Evolutionary conservation across 257 asterid species (phyloP).

Genomic region (Fraxinus americana): DNA sequence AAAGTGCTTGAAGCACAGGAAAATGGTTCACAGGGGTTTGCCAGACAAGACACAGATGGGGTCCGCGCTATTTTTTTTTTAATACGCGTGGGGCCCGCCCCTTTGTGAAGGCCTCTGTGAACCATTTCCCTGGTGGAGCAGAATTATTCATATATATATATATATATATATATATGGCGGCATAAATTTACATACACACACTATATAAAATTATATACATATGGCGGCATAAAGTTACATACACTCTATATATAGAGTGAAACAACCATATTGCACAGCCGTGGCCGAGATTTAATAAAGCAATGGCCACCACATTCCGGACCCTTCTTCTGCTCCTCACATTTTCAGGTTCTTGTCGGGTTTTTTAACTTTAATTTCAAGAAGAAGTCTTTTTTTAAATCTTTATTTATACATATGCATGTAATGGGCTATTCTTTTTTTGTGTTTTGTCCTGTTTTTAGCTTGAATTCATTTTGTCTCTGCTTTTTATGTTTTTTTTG

Average conservation of each 20-base stretch:
- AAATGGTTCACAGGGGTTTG: too few species aligned
- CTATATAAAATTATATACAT: neutral
- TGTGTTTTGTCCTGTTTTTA: neutral
- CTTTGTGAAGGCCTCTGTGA: too few species aligned
- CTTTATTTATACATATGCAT: slow-evolving; percentile 20
- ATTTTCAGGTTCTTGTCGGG: slow-evolving; percentile 58
- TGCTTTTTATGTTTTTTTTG: neutral
- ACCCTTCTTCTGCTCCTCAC: slow-evolving; percentile 56
- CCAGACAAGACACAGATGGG: too few species aligned
- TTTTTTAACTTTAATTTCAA: slow-evolving; percentile 15
- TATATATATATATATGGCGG: neutral
- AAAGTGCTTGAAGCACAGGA: too few species aligned
- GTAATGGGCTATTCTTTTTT: slow-evolving; percentile 9
- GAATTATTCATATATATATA: too few species aligned
- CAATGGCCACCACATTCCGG: slow-evolving; percentile 64
- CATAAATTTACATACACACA: too few species aligned
- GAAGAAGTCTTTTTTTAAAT: neutral
- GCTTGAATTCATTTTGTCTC: neutral
- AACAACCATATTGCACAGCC: slow-evolving; percentile 32
- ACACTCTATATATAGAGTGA: slow-evolving; percentile 28
- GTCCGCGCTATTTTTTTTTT: too few species aligned
- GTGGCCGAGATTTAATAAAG: slow-evolving; percentile 53
- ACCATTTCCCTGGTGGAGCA: too few species aligned
- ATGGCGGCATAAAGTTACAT: neutral
- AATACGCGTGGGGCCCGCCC: too few species aligned